phyloP scores from a whole-genome alignment of 2,329 filamentous ascomycete species.

The Beauveria australis region DNA sequence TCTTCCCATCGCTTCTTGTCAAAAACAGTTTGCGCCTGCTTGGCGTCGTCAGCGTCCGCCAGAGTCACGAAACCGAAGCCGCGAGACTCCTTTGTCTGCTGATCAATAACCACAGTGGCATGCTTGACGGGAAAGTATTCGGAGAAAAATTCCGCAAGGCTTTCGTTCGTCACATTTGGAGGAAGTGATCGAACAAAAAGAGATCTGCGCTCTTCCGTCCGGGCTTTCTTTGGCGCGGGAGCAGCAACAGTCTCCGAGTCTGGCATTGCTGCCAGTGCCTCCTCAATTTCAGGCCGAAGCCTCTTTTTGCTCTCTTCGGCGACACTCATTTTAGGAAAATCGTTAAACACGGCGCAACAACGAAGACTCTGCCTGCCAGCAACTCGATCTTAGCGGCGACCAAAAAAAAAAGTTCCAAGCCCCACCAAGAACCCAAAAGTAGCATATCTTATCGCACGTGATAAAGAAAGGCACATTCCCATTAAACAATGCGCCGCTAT shows the following conservation, averaged over 20 bases:
- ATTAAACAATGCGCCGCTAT: conserved; percentile 15
- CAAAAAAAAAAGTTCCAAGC: conserved; percentile 20
- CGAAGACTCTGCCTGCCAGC: neutral
- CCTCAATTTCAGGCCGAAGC: conserved; percentile 25
- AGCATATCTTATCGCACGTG: conserved; percentile 27
- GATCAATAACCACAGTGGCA: conserved; percentile 83
- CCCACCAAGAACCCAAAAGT: neutral
- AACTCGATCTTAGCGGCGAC: neutral
- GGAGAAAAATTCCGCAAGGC: conserved; percentile 82
- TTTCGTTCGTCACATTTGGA: conserved; percentile 67
- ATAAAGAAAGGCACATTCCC: conserved; percentile 17
- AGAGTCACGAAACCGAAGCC: conserved; percentile 98
- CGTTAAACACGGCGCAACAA: neutral
- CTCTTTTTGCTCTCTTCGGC: conserved; percentile 28
- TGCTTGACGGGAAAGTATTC: conserved; percentile 93
- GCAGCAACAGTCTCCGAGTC: conserved; percentile 24
- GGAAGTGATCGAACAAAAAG: conserved; percentile 90
- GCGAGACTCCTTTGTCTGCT: conserved; percentile 75
- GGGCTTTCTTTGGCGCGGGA: conserved; percentile 43
- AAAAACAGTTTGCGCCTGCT: conserved; percentile 71
- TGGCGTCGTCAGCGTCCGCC: conserved; percentile 84
- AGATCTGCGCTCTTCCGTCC: conserved; percentile 56
- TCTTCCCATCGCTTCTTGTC: conserved; percentile 72
- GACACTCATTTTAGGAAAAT: conserved; percentile 19
- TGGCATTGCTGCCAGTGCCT: conserved; percentile 22